Evolutionary conservation across 2,329 filamentous ascomycete genomes (phyloP).

Genomic region (Arthrobotrys musiformis): DNA sequence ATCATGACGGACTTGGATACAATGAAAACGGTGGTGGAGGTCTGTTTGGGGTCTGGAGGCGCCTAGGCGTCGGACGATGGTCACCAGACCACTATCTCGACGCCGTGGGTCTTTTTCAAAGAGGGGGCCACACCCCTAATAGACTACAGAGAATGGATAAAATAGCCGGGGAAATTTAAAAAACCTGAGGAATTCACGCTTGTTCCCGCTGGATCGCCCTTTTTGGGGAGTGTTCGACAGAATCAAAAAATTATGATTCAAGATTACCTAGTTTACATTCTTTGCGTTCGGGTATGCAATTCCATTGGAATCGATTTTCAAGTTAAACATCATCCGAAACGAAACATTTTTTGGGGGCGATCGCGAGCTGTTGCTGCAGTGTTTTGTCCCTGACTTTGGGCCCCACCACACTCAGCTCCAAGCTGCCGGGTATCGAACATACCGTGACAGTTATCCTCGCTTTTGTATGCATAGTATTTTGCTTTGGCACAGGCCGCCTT

Average conservation of each 20-base stretch:
- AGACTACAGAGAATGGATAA: conserved; percentile 13
- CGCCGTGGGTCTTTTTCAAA: conserved; percentile 20
- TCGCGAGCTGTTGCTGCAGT: neutral
- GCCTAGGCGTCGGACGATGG: conserved; percentile 21
- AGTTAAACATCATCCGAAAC: conserved; percentile 43
- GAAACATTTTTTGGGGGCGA: neutral
- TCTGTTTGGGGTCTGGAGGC: neutral
- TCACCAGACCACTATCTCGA: conserved; percentile 28
- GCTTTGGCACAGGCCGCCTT: no score
- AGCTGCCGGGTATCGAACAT: neutral
- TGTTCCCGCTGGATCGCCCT: conserved; percentile 1
- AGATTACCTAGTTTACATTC: neutral
- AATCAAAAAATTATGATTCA: no score
- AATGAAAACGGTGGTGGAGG: neutral
- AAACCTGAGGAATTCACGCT: conserved; percentile 4
- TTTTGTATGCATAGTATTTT: conserved; percentile 15
- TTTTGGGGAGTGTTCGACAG: no score
- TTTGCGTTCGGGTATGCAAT: neutral
- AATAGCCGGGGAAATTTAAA: conserved; percentile 34
- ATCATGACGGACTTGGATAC: neutral
- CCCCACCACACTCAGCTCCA: conserved; percentile 14
- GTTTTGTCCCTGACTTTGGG: conserved; percentile 15
- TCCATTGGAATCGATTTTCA: conserved; percentile 9
- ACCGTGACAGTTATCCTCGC: neutral
- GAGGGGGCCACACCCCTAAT: neutral